Base-by-base conservation (phyloP, 495 filamentous ascomycete genomes). In the Hypoxylon lenormandii region DNA sequence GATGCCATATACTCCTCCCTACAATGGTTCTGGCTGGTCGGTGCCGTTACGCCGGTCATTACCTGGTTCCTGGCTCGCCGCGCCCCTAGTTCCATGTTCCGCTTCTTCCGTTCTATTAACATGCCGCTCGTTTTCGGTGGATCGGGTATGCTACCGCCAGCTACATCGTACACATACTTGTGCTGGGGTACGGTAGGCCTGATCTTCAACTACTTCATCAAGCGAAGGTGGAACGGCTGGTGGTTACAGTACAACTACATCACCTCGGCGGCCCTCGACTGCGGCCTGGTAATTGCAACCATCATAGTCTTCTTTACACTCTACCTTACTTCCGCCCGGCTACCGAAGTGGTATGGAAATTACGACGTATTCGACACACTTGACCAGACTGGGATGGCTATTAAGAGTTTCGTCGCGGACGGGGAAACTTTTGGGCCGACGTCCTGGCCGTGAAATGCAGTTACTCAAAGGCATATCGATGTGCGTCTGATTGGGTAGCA, bases 201-300 rank as follows among this genome's bases (percentile, higher is more conserved):
- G 53, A 43, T 87, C 40, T 92, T 91, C 79, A 90, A 91, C 74
- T 89, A 85, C 73, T 86, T 77, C 53, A 85, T 91, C 62, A 81
- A 86, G 38, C 80, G 87, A 64, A 81, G 83, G 62, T 87, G 81
- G 77, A 84, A 81, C 30, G 89, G 89, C 30, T 92, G 89, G 90
- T 92, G 89, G 90, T 80, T 89, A 80, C 86, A 89, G 64, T 92
- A 91, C 76, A 93, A 92, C 80, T 93, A 92, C 74, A 81, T 92
- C 67, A 85, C 88, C 0, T 91, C 89, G 18, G 90, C 90, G 0
- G 90, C 86, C 3, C 79, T 94, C 60, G 89, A 92, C 69, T 84
- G 86, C 48, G 90, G 90, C 11, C 80, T 92, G 19, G 84, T 85
- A 1, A 76, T 92, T 5, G 84, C 81, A 48, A 90, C 89, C 0